Base-by-base conservation (phyloP, 2,329 filamentous ascomycete genomes). In the Teratosphaeriaceae sp. region DNA sequence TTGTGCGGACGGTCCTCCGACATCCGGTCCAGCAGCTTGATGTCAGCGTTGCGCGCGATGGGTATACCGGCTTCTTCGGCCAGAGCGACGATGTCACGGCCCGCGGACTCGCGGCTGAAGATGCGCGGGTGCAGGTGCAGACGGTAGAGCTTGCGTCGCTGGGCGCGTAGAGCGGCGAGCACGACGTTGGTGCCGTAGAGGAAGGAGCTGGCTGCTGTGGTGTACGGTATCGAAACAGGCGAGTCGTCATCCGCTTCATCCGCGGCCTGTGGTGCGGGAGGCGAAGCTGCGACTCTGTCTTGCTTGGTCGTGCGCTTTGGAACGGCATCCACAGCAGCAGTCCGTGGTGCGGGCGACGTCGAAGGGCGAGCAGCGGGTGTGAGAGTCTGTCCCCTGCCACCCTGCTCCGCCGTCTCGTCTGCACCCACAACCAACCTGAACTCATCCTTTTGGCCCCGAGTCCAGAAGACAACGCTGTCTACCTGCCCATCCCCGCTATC, bases 151-250 rank as follows among this genome's bases (percentile, higher is more conserved):
- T 85, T 80, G 44, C 92, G 80, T 24, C 79, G 74, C 9, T 71
- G 71, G 34, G 78, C 76, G 51, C 75, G 79, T 16, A 98, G 69
- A 0, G 88, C 89, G 16, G 89, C 85, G 49, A 84, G 75, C 18
- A 97, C 87, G 1, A 86, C 80, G 2, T 84, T 85, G 34, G 77
- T 78, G 5, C 92, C 92, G 60, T 94, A 97, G 2, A 98, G 71
- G 55, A 96, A 97, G 48, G 95, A 84, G 0, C 89, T 95, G 4
- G 87, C 86, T 0, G 90, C 84, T 1, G 88, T 94, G 0, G 86
- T 88, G 59, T 90, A 82, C 1, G 80, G 78, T 15, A 85, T 72
- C 5, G 67, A 61, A 3, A 65, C 45, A 0, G 70, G 70, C 1
- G 66, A 45, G 8, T 59, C 45, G 52, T 62, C 34, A 16, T 24